Percentiles rank a stretch among this genome's conserved stretches.
phyloP scores from a whole-genome alignment of 345 rosid genomes.

The Raphanus sativus region DNA sequence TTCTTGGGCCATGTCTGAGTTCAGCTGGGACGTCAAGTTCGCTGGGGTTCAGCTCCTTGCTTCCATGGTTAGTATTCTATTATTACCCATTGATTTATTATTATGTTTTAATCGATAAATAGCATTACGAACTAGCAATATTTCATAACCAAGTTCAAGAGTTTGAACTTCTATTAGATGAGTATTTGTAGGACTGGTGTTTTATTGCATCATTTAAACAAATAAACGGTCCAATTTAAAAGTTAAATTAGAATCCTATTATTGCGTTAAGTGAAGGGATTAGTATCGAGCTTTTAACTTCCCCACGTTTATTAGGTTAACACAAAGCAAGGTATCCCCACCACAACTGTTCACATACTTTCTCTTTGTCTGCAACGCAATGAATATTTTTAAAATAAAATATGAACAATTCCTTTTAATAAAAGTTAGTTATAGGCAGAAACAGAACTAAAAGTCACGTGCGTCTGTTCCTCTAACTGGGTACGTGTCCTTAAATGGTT shows the following conservation, averaged over 20 bases:
- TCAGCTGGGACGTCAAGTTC: slow-evolving; percentile 98
- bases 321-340: slow-evolving; percentile 19
- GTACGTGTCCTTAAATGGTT: slow-evolving; percentile 31
- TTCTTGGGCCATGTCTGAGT: slow-evolving; percentile 90
- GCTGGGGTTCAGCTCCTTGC: slow-evolving; percentile 82
- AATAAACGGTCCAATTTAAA: background rate
- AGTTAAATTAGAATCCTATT: background rate
- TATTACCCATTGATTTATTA: background rate
- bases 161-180: background rate
- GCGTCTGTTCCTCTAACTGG: slow-evolving; percentile 23
- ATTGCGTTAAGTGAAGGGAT: background rate
- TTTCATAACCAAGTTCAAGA: background rate
- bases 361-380: slow-evolving; percentile 9
- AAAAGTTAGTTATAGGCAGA: slow-evolving; percentile 11
- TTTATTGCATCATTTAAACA: background rate
- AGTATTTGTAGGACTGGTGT: background rate
- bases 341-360: slow-evolving; percentile 19
- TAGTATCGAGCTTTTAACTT: slow-evolving; percentile 7
- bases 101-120: background rate
- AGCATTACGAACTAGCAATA: background rate
- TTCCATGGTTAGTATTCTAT: slow-evolving; percentile 58
- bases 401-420: background rate
- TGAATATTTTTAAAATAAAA: background rate
- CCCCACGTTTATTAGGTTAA: slow-evolving; percentile 9
- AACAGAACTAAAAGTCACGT: slow-evolving; percentile 32